phyloP scores from a whole-genome alignment of 1,284 basidiomycete species.

The Trametes hirsuta region DNA sequence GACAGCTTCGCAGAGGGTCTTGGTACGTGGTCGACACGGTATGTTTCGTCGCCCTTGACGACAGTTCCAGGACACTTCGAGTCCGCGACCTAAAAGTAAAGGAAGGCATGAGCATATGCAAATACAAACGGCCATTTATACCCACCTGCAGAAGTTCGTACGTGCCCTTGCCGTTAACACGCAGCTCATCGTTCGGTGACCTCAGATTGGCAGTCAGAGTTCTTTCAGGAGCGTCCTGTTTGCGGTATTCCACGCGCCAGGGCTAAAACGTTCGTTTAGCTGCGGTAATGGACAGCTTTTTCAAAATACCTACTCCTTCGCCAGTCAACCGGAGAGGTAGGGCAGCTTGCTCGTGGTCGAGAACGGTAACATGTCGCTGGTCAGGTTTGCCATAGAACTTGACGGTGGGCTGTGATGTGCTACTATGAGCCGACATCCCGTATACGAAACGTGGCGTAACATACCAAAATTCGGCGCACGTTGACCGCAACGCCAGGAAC shows the following conservation, averaged over 20 bases:
- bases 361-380: constrained; percentile 63
- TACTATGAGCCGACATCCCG: neutral
- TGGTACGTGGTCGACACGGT: constrained; percentile 76
- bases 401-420: constrained; percentile 69
- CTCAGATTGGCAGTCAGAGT: constrained; percentile 51
- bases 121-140: neutral
- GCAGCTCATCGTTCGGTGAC: constrained; percentile 73
- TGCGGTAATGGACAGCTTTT: neutral
- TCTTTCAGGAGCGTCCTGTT: constrained; percentile 50
- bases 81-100: constrained; percentile 64
- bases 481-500: constrained; percentile 86
- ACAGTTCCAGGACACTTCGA: constrained; percentile 84
- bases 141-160: constrained; percentile 78
- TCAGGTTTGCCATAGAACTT: constrained; percentile 76
- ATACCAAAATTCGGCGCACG: constrained; percentile 82
- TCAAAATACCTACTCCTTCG: constrained; percentile 64
- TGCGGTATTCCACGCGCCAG: constrained; percentile 82
- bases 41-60: constrained; percentile 60
- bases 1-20: constrained; percentile 70
- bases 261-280: constrained; percentile 52
- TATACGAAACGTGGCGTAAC: constrained; percentile 18
- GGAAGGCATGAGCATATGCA: neutral
- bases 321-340: constrained; percentile 87
- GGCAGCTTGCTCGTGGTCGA: constrained; percentile 76
- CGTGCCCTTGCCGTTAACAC: constrained; percentile 69